A percentile compares a stretch with the other conserved stretches of the same genome.
phyloP scores from a whole-genome alignment of 768 basidiomycete species.

The Tylopilus sp. region DNA sequence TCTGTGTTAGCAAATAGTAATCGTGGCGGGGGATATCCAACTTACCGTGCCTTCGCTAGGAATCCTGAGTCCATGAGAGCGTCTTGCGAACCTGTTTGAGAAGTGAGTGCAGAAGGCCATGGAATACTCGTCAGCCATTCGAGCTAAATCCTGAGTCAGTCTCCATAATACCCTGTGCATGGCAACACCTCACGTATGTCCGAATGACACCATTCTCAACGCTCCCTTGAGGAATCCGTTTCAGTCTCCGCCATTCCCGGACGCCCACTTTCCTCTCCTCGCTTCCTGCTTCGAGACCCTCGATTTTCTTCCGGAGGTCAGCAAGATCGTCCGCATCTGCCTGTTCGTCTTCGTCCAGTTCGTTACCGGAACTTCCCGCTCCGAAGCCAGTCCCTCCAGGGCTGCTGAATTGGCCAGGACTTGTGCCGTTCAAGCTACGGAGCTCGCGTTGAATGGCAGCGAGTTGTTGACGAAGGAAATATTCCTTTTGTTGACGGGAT shows the following conservation, averaged over 20 bases:
- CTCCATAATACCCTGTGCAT: not conserved
- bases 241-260: conserved; percentile 79
- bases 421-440: conserved; percentile 44
- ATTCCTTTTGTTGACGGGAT: conserved; percentile 87
- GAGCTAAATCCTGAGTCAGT: conserved; percentile 39
- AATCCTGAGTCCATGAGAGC: conserved; percentile 53
- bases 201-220: conserved; percentile 90
- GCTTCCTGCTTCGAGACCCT: conserved; percentile 65
- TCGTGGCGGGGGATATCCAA: not conserved
- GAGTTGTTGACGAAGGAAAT: conserved; percentile 80
- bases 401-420: conserved; percentile 19
- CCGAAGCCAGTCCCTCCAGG: conserved; percentile 22
- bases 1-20: not conserved
- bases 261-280: conserved; percentile 83
- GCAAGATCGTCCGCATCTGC: conserved; percentile 79
- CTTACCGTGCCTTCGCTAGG: conserved; percentile 59
- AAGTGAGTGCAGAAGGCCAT: conserved; percentile 54
- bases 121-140: conserved; percentile 89
- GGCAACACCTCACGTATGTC: conserved; percentile 56
- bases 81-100: conserved; percentile 27
- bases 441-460: conserved; percentile 79
- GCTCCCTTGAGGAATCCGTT: conserved; percentile 84
- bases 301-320: conserved; percentile 68
- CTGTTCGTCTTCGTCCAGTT: conserved; percentile 74
- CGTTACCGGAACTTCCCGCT: conserved; percentile 34